These are phyloP conservation scores for Reticulascus tulasneorum DNA, from an alignment of 2,329 filamentous ascomycete genomes.

Conservation along the genomic window DNA sequence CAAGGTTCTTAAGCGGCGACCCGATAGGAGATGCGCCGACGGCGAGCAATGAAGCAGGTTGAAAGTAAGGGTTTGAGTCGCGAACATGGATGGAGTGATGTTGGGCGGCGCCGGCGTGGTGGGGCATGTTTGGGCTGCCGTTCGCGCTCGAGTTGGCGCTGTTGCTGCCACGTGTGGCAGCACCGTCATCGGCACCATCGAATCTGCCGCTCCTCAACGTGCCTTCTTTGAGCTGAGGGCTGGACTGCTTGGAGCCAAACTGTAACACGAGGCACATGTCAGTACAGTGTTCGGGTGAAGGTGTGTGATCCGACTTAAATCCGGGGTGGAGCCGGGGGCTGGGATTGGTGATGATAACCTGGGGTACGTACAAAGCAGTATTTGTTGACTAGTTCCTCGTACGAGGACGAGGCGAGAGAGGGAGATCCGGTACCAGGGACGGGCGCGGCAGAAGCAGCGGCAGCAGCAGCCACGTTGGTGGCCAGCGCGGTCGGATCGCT, in stretches of 20 bases:
- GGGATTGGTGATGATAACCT: constrained; percentile 25
- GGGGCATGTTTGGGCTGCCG: constrained; percentile 31
- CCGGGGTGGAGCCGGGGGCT: constrained; percentile 13
- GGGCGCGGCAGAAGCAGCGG: constrained; percentile 17
- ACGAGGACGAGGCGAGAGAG: constrained; percentile 78
- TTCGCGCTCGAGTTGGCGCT: constrained; percentile 32
- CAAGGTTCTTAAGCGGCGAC: constrained; percentile 24
- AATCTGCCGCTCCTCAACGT: constrained; percentile 37
- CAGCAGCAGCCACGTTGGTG: constrained; percentile 6
- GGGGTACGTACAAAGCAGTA: constrained; percentile 97
- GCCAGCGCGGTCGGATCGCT: constrained; percentile 2
- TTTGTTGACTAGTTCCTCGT: constrained; percentile 96
- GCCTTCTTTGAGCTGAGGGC: constrained; percentile 46
- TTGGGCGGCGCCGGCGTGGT: constrained; percentile 32
- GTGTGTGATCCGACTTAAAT: constrained; percentile 17
- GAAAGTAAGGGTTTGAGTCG: constrained; percentile 11
- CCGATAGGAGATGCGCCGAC: constrained; percentile 29
- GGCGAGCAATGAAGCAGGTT: constrained; percentile 19
- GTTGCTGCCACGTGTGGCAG: constrained; percentile 25
- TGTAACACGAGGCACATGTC: constrained; percentile 34
- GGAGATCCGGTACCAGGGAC: constrained; percentile 45
- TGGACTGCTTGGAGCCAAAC: constrained; percentile 60
- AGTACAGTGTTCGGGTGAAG: constrained; percentile 28
- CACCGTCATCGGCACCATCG: constrained; percentile 37
- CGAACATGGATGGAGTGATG: constrained; percentile 35